These are phyloP conservation scores for Hylodesmum podocarpum DNA, from an alignment of 306 rosid genomes.

Conservation along the genomic window DNA sequence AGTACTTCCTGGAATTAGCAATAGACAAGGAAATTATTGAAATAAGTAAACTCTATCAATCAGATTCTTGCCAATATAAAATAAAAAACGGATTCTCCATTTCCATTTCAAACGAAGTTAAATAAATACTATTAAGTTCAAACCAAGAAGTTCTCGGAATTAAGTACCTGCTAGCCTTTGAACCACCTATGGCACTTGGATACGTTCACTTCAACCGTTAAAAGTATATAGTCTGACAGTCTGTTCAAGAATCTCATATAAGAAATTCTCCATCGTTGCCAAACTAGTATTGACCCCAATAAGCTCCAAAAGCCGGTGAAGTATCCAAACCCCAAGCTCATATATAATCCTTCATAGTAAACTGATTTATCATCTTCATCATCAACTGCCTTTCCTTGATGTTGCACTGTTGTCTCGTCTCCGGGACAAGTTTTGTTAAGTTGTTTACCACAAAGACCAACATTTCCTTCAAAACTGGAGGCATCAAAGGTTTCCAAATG, in stretches of 20 bases:
- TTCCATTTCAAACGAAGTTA: neutral
- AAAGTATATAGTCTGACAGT: neutral
- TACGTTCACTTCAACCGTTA: neutral
- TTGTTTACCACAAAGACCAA: slow-evolving; percentile 25
- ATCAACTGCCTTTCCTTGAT: neutral
- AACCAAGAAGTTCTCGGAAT: neutral
- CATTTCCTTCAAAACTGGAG: slow-evolving; percentile 23
- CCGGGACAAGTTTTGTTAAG: neutral
- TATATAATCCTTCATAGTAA: slow-evolving; percentile 22
- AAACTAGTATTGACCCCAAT: slow-evolving; percentile 6
- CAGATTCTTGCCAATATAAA: too few relatives aligned
- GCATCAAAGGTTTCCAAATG: slow-evolving; percentile 9
- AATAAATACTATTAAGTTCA: too few relatives aligned
- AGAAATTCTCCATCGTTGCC: slow-evolving; percentile 8
- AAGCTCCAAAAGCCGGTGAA: neutral
- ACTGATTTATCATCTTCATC: neutral
- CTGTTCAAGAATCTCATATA: slow-evolving; percentile 14
- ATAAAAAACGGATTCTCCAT: neutral
- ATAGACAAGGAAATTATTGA: too few relatives aligned
- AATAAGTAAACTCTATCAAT: too few relatives aligned
- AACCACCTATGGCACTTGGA: neutral
- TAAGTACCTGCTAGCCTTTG: neutral
- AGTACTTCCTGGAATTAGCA: too few relatives aligned
- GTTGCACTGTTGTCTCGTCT: neutral
- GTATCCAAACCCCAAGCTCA: slow-evolving; percentile 16